Conservation (phyloP, 768 basidiomycete species). For the Paxillus involutus region DNA sequence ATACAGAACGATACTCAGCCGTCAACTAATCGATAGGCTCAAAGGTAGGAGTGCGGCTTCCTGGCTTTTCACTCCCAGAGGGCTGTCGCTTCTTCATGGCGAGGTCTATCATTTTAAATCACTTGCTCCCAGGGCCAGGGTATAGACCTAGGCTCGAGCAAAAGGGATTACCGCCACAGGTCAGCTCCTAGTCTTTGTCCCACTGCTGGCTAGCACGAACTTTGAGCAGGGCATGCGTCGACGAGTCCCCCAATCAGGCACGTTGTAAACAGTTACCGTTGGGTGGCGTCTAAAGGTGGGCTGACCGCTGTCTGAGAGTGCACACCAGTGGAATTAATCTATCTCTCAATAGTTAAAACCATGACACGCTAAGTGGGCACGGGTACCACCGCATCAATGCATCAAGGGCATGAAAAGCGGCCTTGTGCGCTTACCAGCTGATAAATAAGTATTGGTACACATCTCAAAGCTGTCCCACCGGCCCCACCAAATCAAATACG, state of each 20-base stretch:
- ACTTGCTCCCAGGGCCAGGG: constrained; percentile 10
- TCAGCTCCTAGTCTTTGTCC: constrained; percentile 2
- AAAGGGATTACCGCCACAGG: background rate
- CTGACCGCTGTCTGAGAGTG: constrained; percentile 13
- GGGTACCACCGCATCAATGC: background rate
- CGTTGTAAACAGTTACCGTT: constrained; percentile 13
- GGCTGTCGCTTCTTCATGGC: constrained; percentile 7
- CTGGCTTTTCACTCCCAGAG: constrained; percentile 10
- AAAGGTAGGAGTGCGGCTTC: constrained; percentile 6
- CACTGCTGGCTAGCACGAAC: background rate
- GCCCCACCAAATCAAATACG: constrained; percentile 1
- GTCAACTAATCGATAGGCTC: constrained; percentile 1
- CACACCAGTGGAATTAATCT: constrained; percentile 23
- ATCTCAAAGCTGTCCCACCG: background rate
- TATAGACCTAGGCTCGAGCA: constrained; percentile 11
- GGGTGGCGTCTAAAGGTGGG: constrained; percentile 10
- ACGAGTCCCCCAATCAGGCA: constrained; percentile 1
- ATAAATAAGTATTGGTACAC: constrained; percentile 21
- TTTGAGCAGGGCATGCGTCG: background rate
- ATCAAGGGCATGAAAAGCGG: constrained; percentile 14
- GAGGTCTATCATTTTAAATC: constrained; percentile 6
- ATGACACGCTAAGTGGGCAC: background rate
- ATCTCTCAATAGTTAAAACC: constrained; percentile 26
- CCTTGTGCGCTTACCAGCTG: constrained; percentile 14
- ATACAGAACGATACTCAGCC: constrained; percentile 5